These are phyloP conservation scores for Dioscorea zingiberensis DNA, from an alignment of 106 monocot genomes.

Conservation along the genomic window DNA sequence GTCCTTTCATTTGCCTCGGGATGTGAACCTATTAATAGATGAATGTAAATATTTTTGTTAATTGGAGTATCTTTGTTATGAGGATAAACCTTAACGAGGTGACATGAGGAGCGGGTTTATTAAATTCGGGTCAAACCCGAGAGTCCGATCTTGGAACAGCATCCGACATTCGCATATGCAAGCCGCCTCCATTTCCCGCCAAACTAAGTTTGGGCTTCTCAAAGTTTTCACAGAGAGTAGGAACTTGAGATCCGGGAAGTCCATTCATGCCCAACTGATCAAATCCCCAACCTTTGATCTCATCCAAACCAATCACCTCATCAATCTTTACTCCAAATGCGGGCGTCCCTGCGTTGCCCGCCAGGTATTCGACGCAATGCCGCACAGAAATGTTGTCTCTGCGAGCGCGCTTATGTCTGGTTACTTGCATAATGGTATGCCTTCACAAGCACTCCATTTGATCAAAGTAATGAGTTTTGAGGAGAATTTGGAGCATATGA, in stretches of 20 bases:
- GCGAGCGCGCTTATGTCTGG: conserved; percentile 46
- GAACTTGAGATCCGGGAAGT: conserved; percentile 29
- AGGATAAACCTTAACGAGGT: too few species aligned
- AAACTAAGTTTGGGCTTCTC: conserved; percentile 4
- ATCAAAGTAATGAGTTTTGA: conserved; percentile 21
- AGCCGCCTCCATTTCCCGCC: not conserved
- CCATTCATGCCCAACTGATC: conserved; percentile 37
- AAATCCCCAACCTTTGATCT: conserved; percentile 16
- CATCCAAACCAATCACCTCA: conserved; percentile 41
- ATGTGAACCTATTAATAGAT: too few species aligned
- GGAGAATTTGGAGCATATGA: not conserved
- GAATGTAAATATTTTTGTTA: too few species aligned
- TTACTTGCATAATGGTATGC: conserved; percentile 36
- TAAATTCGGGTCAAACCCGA: too few species aligned
- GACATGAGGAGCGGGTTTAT: too few species aligned
- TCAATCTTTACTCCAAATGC: conserved; percentile 43
- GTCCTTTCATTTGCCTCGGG: too few species aligned
- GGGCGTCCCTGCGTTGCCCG: conserved; percentile 18
- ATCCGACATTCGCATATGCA: too few species aligned
- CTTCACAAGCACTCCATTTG: conserved; percentile 24
- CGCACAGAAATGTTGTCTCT: conserved; percentile 42
- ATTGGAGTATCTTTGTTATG: too few species aligned
- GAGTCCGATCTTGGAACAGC: too few species aligned
- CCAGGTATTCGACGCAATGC: conserved; percentile 42
- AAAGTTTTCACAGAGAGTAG: conserved; percentile 12